Evolutionary conservation across 1,284 basidiomycete species (phyloP).

Genomic region (Apiotrichum sp.): DNA sequence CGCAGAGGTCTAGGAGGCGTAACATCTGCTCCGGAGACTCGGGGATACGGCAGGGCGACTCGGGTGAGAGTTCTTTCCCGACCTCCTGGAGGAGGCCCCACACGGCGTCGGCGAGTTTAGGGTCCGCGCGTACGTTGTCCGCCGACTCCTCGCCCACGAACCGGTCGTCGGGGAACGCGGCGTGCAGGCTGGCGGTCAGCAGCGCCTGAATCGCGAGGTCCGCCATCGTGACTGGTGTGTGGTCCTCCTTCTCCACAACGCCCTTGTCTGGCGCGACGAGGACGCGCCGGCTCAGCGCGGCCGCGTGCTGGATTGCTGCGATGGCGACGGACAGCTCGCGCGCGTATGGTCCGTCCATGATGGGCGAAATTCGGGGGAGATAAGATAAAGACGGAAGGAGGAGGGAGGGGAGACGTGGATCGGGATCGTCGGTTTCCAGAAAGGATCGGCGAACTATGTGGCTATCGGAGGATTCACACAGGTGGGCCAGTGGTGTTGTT

Average conservation of each 20-base stretch:
- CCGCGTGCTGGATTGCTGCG: not conserved
- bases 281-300: not conserved
- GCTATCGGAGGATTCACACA: no score
- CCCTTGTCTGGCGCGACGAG: not conserved
- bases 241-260: conserved; percentile 3
- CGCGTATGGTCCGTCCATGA: not conserved
- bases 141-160: conserved; percentile 2
- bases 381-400: not conserved
- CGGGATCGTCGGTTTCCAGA: no score
- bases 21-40: not conserved
- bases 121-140: not conserved
- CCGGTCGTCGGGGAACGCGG: not conserved
- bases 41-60: not conserved
- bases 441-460: no score
- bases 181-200: not conserved
- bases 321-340: not conserved
- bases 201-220: conserved; percentile 4
- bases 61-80: not conserved
- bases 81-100: not conserved
- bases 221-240: not conserved
- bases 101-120: not conserved
- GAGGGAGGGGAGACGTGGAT: no score
- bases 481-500: no score
- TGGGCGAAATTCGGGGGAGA: not conserved
- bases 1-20: not conserved